A percentile compares a stretch with the other conserved stretches of the same genome.
Evolutionary conservation across 129 eudicot genomes (phyloP).

Genomic region (Escallonia herrerae): DNA sequence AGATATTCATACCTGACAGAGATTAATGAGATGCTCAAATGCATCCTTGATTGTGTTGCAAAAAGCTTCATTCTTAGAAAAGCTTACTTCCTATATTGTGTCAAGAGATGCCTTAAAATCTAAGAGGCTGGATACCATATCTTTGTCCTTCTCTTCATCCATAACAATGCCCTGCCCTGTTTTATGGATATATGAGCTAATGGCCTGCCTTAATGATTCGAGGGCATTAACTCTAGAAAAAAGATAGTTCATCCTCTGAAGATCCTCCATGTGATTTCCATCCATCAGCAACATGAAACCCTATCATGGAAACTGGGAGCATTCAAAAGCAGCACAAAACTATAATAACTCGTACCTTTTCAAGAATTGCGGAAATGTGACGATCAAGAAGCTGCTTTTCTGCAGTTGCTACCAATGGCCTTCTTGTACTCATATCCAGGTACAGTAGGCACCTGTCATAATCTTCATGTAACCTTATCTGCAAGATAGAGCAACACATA

Average conservation of each 20-base stretch:
- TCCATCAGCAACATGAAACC: constrained; percentile 92
- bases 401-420: constrained; percentile 73
- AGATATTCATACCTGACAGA: constrained; percentile 78
- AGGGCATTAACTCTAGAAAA: constrained; percentile 82
- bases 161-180: constrained; percentile 83
- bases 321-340: no score
- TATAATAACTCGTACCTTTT: constrained; percentile 34
- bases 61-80: constrained; percentile 79
- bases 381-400: constrained; percentile 79
- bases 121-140: constrained; percentile 81
- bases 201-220: constrained; percentile 73
- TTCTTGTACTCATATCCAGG: constrained; percentile 79
- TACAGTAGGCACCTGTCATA: constrained; percentile 79
- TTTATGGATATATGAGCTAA: constrained; percentile 68
- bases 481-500: constrained; percentile 19
- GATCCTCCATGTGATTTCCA: constrained; percentile 82
- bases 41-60: constrained; percentile 91
- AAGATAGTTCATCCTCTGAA: constrained; percentile 69
- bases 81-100: constrained; percentile 93
- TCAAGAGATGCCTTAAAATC: constrained; percentile 83
- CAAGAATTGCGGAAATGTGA: constrained; percentile 73
- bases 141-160: constrained; percentile 98
- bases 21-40: constrained; percentile 90
- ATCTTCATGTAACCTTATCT: constrained; percentile 91
- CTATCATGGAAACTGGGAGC: constrained; percentile 17